Conservation (phyloP, 2,329 filamentous ascomycete species). For the Penicillium sp. region DNA sequence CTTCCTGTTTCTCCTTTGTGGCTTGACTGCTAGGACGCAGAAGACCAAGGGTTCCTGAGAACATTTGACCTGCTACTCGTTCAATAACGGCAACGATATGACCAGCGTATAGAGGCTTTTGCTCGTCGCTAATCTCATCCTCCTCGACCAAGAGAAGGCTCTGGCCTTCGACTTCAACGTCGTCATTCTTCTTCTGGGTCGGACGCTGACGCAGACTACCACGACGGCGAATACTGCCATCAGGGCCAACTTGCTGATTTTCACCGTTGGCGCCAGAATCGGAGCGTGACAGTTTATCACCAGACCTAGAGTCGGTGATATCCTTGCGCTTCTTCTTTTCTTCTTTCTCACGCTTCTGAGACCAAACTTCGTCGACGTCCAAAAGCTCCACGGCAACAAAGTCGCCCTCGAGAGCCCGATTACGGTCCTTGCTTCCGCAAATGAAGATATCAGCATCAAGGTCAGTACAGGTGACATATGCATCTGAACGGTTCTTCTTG, state of each 20-base stretch:
- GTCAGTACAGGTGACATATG: slow-evolving; percentile 91
- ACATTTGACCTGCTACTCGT: slow-evolving; percentile 97
- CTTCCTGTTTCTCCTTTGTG: slow-evolving; percentile 98
- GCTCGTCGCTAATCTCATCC: slow-evolving; percentile 97
- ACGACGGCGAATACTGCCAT: slow-evolving; percentile 84
- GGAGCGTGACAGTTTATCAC: slow-evolving; percentile 56
- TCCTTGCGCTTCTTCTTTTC: slow-evolving; percentile 99
- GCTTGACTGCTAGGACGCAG: slow-evolving; percentile 95
- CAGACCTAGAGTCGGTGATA: slow-evolving; percentile 83
- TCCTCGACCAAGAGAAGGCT: slow-evolving; percentile 95
- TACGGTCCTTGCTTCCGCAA: slow-evolving; percentile 97
- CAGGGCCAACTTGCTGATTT: slow-evolving; percentile 58
- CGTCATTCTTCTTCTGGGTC: slow-evolving; percentile 99
- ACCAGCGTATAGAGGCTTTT: slow-evolving; percentile 94
- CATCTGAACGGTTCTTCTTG: slow-evolving; percentile 99
- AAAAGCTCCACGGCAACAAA: slow-evolving; percentile 92
- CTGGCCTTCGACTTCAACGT: slow-evolving; percentile 97
- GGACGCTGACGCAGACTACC: slow-evolving; percentile 94
- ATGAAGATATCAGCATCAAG: slow-evolving; percentile 99
- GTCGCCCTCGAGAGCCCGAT: slow-evolving; percentile 93
- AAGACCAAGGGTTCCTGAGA: slow-evolving; percentile 90
- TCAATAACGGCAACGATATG: slow-evolving; percentile 97
- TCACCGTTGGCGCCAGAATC: slow-evolving; percentile 61
- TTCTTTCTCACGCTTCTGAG: slow-evolving; percentile 97
- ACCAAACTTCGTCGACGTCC: slow-evolving; percentile 97